These are phyloP conservation scores for Arabis hirsuta DNA, from an alignment of 345 rosid genomes.

Conservation along the genomic window DNA sequence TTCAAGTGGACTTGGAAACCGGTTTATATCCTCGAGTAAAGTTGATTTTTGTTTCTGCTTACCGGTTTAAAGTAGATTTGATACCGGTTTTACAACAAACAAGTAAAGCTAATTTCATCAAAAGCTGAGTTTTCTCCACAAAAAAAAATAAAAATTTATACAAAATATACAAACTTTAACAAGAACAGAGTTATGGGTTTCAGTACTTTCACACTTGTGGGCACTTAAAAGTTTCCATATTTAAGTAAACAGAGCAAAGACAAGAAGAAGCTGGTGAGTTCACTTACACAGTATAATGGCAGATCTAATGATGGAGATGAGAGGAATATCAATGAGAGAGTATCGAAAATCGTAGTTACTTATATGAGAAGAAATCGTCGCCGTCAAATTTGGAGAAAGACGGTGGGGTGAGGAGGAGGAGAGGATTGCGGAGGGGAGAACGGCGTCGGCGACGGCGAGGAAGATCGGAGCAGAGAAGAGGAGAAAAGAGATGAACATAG, in stretches of 20 bases:
- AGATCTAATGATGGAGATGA: slow-evolving; percentile 81
- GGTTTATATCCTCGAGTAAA: no score
- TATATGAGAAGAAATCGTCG: slow-evolving; percentile 38
- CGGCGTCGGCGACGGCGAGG: slow-evolving; percentile 72
- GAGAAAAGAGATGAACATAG: slow-evolving; percentile 76
- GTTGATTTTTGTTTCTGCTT: no score
- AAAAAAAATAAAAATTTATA: not conserved
- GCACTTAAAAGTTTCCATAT: slow-evolving; percentile 8
- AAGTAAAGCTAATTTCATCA: no score
- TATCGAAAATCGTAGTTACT: slow-evolving; percentile 67
- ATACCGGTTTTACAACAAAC: no score
- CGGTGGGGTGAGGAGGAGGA: slow-evolving; percentile 51
- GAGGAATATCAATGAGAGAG: slow-evolving; percentile 84
- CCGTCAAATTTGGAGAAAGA: slow-evolving; percentile 24
- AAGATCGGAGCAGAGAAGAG: slow-evolving; percentile 86
- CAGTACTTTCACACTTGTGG: not conserved
- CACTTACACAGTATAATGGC: slow-evolving; percentile 85
- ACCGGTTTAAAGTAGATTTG: no score
- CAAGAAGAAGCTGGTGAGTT: not conserved
- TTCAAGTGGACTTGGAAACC: no score
- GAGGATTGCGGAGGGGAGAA: slow-evolving; percentile 85
- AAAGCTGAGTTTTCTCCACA: not conserved
- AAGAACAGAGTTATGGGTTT: slow-evolving; percentile 24
- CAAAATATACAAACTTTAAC: not conserved
- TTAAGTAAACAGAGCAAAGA: not conserved